These are phyloP conservation scores for Xylaria curta DNA, from an alignment of 495 filamentous ascomycete species.

Conservation along the genomic window DNA sequence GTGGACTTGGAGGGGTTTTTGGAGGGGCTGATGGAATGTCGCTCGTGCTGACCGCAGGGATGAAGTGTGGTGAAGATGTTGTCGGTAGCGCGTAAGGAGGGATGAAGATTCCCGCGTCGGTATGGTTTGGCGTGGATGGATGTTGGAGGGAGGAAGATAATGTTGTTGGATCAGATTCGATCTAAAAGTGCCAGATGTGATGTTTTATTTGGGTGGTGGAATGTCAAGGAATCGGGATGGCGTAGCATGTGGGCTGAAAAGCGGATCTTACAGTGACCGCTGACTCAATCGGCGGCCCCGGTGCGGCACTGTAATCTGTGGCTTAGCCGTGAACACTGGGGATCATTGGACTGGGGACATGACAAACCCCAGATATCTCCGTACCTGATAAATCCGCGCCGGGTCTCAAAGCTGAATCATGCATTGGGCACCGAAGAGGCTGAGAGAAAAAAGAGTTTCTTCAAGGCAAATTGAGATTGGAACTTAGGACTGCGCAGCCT, in stretches of 20 bases:
- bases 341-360: background rate
- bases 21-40: constrained; percentile 12
- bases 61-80: background rate
- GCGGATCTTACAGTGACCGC: constrained; percentile 33
- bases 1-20: constrained; percentile 9
- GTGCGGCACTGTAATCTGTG: constrained; percentile 18
- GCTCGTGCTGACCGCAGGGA: constrained; percentile 5
- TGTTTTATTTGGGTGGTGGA: constrained; percentile 37
- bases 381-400: background rate
- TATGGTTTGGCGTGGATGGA: background rate
- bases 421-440: background rate
- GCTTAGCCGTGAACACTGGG: constrained; percentile 2
- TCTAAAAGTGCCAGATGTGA: constrained; percentile 24
- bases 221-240: constrained; percentile 43
- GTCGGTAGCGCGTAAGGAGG: background rate
- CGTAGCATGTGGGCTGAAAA: constrained; percentile 43
- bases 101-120: background rate
- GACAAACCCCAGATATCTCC: background rate
- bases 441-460: background rate
- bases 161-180: constrained; percentile 12
- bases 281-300: constrained; percentile 41
- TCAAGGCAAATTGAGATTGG: background rate
- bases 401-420: background rate
- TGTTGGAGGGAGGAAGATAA: constrained; percentile 24
- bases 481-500: background rate